Evolutionary conservation across 176 grass and related monocot genomes (phyloP).

Genomic region (Oryza meyeriana): DNA sequence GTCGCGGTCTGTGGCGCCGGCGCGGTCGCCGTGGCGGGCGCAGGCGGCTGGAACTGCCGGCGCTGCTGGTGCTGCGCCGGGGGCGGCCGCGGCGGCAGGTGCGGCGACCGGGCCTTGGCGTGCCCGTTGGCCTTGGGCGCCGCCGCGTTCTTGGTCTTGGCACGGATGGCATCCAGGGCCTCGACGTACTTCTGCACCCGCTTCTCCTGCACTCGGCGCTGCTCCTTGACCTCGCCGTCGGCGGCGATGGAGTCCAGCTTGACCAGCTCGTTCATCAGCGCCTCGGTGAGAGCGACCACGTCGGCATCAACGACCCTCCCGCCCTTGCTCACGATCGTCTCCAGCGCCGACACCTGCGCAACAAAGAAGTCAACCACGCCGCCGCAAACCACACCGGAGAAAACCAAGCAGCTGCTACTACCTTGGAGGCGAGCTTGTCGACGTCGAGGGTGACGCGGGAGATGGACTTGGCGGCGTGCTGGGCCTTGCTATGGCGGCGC

Average conservation of each 20-base stretch:
- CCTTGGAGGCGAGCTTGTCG: slow-evolving; percentile 78
- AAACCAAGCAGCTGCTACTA: slow-evolving; percentile 27
- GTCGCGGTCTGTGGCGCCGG: slow-evolving; percentile 34
- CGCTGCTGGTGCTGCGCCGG: slow-evolving; percentile 37
- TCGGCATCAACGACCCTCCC: slow-evolving; percentile 74
- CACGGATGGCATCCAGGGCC: slow-evolving; percentile 70
- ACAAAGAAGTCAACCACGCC: not conserved
- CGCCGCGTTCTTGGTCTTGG: slow-evolving; percentile 35
- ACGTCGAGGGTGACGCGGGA: slow-evolving; percentile 52
- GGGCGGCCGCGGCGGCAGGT: slow-evolving; percentile 44
- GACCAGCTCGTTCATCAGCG: slow-evolving; percentile 87
- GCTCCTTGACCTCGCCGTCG: slow-evolving; percentile 77
- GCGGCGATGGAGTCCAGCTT: slow-evolving; percentile 74
- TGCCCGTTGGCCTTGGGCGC: slow-evolving; percentile 9
- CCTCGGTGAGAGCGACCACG: slow-evolving; percentile 56
- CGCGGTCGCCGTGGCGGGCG: slow-evolving; percentile 33
- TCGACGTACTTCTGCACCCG: slow-evolving; percentile 90
- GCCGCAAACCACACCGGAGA: not conserved
- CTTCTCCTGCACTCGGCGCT: slow-evolving; percentile 66
- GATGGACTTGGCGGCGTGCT: slow-evolving; percentile 55
- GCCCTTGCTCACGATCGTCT: slow-evolving; percentile 67
- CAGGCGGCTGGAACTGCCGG: slow-evolving; percentile 47
- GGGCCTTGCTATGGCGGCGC: slow-evolving; percentile 52
- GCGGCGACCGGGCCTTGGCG: slow-evolving; percentile 30
- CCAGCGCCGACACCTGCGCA: slow-evolving; percentile 75